Conservation (phyloP, 2,329 filamentous ascomycete species). For the Dothideomycetes sp. region DNA sequence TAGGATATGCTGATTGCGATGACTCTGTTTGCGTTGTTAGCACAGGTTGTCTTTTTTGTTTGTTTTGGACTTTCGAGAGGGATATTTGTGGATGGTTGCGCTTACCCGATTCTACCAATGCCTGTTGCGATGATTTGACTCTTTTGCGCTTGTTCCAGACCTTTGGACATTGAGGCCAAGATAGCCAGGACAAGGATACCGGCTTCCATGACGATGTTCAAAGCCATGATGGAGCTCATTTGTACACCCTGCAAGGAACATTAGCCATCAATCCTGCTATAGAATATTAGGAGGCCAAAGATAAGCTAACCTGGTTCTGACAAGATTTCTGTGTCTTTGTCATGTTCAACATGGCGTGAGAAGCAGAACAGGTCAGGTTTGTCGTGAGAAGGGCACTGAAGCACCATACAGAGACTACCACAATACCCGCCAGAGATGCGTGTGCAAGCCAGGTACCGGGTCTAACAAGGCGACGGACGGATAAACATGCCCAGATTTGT, state of each 20-base stretch:
- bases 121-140: neutral
- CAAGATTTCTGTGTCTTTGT: neutral
- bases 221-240: neutral
- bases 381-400: neutral
- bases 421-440: neutral
- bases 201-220: neutral
- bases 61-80: too few species aligned
- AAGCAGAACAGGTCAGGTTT: neutral
- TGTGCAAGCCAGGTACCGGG: neutral
- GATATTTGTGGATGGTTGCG: too few species aligned
- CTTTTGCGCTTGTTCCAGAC: neutral
- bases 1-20: slow-evolving; percentile 1
- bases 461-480: neutral
- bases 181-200: neutral
- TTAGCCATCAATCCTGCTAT: too few species aligned
- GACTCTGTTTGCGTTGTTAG: too few species aligned
- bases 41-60: too few species aligned
- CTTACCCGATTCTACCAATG: too few species aligned
- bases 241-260: neutral
- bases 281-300: too few species aligned
- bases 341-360: neutral
- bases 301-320: neutral
- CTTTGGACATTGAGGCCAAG: too few species aligned
- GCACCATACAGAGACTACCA: neutral
- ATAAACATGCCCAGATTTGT: neutral